Base-by-base conservation (phyloP, 2,329 filamentous ascomycete species). In the Claviceps fusiformis region DNA sequence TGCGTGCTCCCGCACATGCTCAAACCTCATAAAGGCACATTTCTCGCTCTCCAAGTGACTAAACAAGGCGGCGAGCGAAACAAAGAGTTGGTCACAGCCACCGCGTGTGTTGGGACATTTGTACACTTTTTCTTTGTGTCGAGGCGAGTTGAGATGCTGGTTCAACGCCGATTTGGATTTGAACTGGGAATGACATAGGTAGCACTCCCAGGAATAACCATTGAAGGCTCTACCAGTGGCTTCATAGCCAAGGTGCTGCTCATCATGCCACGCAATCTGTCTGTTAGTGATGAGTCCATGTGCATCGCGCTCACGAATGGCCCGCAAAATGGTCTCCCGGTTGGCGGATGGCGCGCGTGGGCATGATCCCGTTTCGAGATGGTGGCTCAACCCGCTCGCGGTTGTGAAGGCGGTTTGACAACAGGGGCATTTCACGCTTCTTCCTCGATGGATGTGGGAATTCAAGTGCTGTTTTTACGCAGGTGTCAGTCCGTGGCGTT, bases 361-460 rank as follows among this genome's bases (percentile, higher is more conserved):
- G 56, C 82, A 85, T 0, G 69, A 64, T n/a, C 75, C 75, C 0
- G 62, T 65, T 59, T 85, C 81, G 2, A 84, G 63, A 58, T 85
- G 78, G 62, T 80, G 70, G 0, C 68, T 62, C 3, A 83, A 57
- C 11, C 78, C 81, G 1, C 75, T 77, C 2, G 78, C 78, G 0
- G 75, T 75, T 11, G 73, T 68, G 58, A 70, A 80, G 6, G 5
- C 19, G 1, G 43, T 56, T 41, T 67, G 62, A 67, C 82, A 85
- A 62, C 79, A 83, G 0, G 77, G 80, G 56, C 82, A 86, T 0
- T 44, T 1, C 8, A 82, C 63, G 2, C 64, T 64, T 0, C 50
- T 56, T 54, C 74, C 73, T 0, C 70, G 70, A 59, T 86, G 81
- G 52, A 64, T 60, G 7, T 67, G 68, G 0, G 79, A 83, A 37